These are phyloP conservation scores for Aspergillus campestris DNA, from an alignment of 495 filamentous ascomycete genomes.

Conservation along the genomic window DNA sequence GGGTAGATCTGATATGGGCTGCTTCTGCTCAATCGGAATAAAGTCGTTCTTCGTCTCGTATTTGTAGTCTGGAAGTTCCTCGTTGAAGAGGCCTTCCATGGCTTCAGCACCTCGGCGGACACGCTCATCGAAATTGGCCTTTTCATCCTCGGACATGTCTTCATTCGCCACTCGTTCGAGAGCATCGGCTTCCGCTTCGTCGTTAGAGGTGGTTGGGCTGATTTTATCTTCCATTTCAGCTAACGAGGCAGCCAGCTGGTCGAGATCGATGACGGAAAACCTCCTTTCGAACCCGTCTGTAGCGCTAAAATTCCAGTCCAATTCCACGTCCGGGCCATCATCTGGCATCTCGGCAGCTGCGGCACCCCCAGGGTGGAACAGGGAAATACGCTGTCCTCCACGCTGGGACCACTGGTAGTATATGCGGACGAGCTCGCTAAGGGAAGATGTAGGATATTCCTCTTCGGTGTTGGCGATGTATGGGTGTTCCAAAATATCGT, in stretches of 20 bases:
- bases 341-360: conserved; percentile 47
- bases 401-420: conserved; percentile 81
- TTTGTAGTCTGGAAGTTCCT: conserved; percentile 37
- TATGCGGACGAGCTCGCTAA: conserved; percentile 65
- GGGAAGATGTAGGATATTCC: conserved; percentile 57
- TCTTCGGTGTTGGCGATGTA: conserved; percentile 51
- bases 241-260: conserved; percentile 35
- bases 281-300: conserved; percentile 72
- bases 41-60: conserved; percentile 43
- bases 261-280: conserved; percentile 39
- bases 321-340: conserved; percentile 37
- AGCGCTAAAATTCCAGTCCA: conserved; percentile 91
- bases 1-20: conserved; percentile 36
- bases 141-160: conserved; percentile 30
- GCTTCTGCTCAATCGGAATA: conserved; percentile 27
- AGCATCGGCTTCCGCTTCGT: conserved; percentile 14
- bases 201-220: conserved; percentile 13
- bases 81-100: conserved; percentile 42
- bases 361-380: conserved; percentile 72
- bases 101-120: conserved; percentile 41
- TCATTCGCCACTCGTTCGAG: conserved; percentile 16
- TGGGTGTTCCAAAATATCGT: conserved; percentile 36
- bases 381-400: conserved; percentile 74
- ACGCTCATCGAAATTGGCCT: conserved; percentile 40
- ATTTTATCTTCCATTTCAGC: conserved; percentile 30